Evolutionary conservation across 2,329 filamentous ascomycete species (phyloP).

Genomic region (Aphanocladium album): DNA sequence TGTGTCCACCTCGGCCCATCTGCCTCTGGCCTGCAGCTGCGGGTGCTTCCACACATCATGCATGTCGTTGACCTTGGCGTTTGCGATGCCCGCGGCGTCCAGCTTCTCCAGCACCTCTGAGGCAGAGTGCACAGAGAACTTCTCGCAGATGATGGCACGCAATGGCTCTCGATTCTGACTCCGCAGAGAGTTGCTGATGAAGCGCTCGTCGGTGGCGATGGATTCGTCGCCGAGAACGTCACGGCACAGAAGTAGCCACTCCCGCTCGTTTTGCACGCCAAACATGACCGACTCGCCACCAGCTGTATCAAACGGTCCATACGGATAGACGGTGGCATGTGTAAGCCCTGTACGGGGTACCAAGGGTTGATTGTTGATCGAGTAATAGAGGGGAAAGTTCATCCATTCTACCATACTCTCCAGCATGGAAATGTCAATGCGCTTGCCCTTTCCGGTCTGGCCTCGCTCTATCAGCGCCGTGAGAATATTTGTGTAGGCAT

Average conservation of each 20-base stretch:
- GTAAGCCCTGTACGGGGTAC: constrained; percentile 44
- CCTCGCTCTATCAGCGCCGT: constrained; percentile 43
- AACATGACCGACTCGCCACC: constrained; percentile 47
- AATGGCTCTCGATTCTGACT: constrained; percentile 42
- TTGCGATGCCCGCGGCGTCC: constrained; percentile 47
- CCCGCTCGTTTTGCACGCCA: constrained; percentile 53
- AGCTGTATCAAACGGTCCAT: constrained; percentile 48
- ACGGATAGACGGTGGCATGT: constrained; percentile 52
- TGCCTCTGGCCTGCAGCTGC: constrained; percentile 43
- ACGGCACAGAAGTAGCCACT: constrained; percentile 46
- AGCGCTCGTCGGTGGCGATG: constrained; percentile 41
- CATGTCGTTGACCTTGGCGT: constrained; percentile 52
- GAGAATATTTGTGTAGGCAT: constrained; percentile 47
- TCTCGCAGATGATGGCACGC: constrained; percentile 38
- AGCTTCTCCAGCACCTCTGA: constrained; percentile 37
- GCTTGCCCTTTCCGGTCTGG: constrained; percentile 43
- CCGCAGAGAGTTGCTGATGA: constrained; percentile 41
- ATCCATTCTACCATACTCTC: constrained; percentile 57
- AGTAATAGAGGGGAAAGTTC: constrained; percentile 51
- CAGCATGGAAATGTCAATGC: constrained; percentile 53
- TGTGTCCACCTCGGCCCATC: constrained; percentile 48
- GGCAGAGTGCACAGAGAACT: constrained; percentile 34
- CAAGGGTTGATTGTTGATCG: constrained; percentile 38
- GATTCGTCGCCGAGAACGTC: constrained; percentile 38
- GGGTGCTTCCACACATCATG: constrained; percentile 49